Base-by-base conservation (phyloP, 768 basidiomycete genomes). In the Hemileccinum impolitum region DNA sequence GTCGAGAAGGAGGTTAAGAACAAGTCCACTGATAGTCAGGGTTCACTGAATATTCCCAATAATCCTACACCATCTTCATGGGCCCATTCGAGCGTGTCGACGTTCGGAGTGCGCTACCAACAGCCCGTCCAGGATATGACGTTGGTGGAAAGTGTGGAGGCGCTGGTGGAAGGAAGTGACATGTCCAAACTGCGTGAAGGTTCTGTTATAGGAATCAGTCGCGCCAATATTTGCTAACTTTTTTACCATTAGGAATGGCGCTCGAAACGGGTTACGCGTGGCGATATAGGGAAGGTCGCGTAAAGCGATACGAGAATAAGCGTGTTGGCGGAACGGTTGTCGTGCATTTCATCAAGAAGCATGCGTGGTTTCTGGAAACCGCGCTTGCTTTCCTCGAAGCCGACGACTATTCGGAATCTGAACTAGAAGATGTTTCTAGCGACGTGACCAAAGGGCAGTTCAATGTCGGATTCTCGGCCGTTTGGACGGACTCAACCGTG, bases 321-420 rank as follows among this genome's bases (percentile, higher is more conserved):
- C 84, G 87, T 18, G 80, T 92, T 9, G 95, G 95, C 4, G 96
- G 95, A 6, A 99, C 95, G 3, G 79, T 94, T 39, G 89, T 93
- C 18, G 93, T 99, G 44, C 95, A 99, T 71, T 97, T 91, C 65
- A 87, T 99, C 76, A 99, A 97, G 82, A 87, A 91, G 66, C 84
- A 90, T 55, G 87, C 90, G 72, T 99, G 95, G 95, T 97, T 89
- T 70, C 68, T 94, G 57, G 95, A 99, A 72, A 90, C 94, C 6
- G 90, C 92, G 11, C 70, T 93, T 11, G 93, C 92, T 15, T 73
- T 99, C 21, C 73, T 97, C 25, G 90, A 88, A 45, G 80, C 84
- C n/a, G 80, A 84, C 26, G 85, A 91, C 51, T 70, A 79, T 49
- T 84, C 82, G 10, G 82, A 86, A 48, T 56, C 54, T 23, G 66